A percentile compares a stretch with the other conserved stretches of the same genome.
These are phyloP conservation scores for Grigorovia humatica DNA, from an alignment of 805 yeast species.

Conservation along the genomic window DNA sequence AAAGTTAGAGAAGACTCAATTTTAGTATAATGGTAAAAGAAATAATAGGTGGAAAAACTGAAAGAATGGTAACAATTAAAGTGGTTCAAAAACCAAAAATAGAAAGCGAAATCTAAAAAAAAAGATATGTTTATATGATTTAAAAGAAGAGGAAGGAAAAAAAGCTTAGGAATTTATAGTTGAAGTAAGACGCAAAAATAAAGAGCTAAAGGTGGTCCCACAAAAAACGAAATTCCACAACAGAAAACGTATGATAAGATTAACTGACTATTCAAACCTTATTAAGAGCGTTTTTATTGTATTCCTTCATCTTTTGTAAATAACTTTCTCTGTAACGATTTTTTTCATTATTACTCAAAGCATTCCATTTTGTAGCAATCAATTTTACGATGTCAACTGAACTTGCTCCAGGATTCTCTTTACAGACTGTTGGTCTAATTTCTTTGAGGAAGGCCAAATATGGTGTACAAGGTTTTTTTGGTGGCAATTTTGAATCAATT, in stretches of 20 bases:
- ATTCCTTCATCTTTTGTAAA: background rate
- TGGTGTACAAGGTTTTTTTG: constrained; percentile 25
- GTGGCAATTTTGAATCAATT: constrained; percentile 14
- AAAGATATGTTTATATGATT: no score
- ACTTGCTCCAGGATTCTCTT: constrained; percentile 12
- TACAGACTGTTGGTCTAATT: constrained; percentile 9
- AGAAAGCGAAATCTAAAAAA: no score
- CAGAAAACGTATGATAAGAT: background rate
- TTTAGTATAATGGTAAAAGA: no score
- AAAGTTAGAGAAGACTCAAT: no score
- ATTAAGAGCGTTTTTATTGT: background rate
- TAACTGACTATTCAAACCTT: background rate
- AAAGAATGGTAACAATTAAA: no score
- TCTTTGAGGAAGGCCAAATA: constrained; percentile 18
- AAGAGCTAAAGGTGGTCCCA: no score
- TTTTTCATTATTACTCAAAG: constrained; percentile 12
- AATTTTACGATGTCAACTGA: constrained; percentile 14
- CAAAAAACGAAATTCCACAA: background rate
- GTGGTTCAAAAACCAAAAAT: no score
- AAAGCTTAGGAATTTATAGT: no score
- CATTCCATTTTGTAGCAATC: constrained; percentile 21
- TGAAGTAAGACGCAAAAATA: no score
- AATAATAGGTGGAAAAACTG: no score
- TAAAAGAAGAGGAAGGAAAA: no score
- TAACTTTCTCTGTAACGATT: background rate